A percentile compares a stretch with the other conserved stretches of the same genome.
Evolutionary conservation across 2,329 filamentous ascomycete species (phyloP).

Genomic region (Alternaria gansuensis): DNA sequence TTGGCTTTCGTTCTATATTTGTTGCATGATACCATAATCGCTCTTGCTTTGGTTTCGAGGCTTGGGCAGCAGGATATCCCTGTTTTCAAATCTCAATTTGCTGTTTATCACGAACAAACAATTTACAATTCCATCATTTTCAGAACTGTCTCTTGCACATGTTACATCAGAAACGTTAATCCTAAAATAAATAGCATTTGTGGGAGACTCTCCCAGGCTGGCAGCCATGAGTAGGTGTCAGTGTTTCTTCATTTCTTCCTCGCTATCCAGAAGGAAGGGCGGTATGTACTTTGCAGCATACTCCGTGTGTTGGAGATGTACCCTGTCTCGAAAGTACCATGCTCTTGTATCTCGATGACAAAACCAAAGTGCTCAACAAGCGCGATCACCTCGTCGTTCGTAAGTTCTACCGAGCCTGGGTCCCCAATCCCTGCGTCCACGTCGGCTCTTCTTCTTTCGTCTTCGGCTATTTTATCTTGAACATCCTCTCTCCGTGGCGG

Average conservation of each 20-base stretch:
- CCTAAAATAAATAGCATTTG: background rate
- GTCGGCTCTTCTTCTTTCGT: slow-evolving; percentile 27
- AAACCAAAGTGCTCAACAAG: slow-evolving; percentile 82
- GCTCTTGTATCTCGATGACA: slow-evolving; percentile 69
- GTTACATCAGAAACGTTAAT: background rate
- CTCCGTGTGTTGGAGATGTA: slow-evolving; percentile 88
- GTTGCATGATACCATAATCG: slow-evolving; percentile 12
- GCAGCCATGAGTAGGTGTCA: background rate
- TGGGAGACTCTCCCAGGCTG: background rate
- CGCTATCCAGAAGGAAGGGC: slow-evolving; percentile 84
- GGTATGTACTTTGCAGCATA: slow-evolving; percentile 86
- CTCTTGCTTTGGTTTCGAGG: slow-evolving; percentile 1
- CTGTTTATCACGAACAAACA: background rate
- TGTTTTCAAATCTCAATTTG: background rate
- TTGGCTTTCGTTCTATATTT: slow-evolving; percentile 9
- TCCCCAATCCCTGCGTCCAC: slow-evolving; percentile 75
- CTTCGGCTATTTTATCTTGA: slow-evolving; percentile 9
- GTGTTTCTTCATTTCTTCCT: slow-evolving; percentile 63
- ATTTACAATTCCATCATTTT: background rate
- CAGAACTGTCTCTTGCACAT: background rate
- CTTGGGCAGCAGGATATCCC: background rate
- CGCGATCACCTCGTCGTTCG: slow-evolving; percentile 84
- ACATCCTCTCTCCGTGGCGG: slow-evolving; percentile 66
- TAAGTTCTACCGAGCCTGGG: slow-evolving; percentile 88
- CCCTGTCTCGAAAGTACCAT: slow-evolving; percentile 69